A percentile compares a stretch with the other conserved stretches of the same genome.
phyloP scores from a whole-genome alignment of 169 alveolate species.

The Plasmodium coatneyi region DNA sequence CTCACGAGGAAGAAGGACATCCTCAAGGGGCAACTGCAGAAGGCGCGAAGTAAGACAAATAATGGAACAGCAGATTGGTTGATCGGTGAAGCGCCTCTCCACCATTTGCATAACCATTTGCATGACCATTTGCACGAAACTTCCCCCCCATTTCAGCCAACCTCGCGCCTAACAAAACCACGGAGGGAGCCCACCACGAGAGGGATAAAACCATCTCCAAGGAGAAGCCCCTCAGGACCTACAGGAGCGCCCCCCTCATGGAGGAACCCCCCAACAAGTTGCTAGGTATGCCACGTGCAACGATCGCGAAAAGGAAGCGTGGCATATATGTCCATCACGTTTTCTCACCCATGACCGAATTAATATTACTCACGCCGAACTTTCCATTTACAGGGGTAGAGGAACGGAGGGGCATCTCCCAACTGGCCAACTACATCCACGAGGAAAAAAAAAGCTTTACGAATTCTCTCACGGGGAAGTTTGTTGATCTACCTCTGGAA shows the following conservation, averaged over 20 bases:
- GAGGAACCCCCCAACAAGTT: conserved; percentile 16
- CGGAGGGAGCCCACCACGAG: conserved; percentile 14
- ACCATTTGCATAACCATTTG: background rate
- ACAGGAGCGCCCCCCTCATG: background rate
- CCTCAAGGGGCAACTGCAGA: conserved; percentile 41
- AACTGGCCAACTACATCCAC: conserved; percentile 26
- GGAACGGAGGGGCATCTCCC: conserved; percentile 13
- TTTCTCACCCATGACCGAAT: background rate
- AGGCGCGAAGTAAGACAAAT: conserved; percentile 22
- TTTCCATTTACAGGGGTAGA: conserved; percentile 3
- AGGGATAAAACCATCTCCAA: background rate
- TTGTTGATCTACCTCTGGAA: conserved; percentile 24
- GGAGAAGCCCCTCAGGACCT: conserved; percentile 9
- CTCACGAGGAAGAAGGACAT: conserved; percentile 40
- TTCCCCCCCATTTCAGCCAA: conserved; percentile 8
- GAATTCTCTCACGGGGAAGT: conserved; percentile 24
- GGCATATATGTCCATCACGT: background rate
- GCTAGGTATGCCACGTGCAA: conserved; percentile 7
- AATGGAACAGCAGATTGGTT: background rate
- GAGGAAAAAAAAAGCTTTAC: conserved; percentile 55
- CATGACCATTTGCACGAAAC: background rate
- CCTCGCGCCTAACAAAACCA: background rate
- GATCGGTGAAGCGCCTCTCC: background rate
- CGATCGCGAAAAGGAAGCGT: background rate
- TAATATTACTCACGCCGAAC: too few species aligned